Conservation (phyloP, 768 basidiomycete genomes). For the Lactarius hengduanensis region DNA sequence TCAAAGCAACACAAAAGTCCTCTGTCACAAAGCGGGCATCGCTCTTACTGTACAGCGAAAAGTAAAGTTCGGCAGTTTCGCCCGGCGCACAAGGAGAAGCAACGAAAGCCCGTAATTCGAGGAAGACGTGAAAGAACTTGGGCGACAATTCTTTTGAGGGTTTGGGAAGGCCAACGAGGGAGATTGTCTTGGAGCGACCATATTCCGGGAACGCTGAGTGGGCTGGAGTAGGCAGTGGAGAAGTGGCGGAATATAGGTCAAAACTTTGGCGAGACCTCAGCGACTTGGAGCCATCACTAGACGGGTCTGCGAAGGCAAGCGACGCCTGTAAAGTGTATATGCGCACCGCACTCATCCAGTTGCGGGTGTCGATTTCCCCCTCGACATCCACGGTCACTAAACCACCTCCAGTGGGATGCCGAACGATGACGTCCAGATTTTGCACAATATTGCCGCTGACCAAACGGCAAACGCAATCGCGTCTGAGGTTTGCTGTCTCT, state of each 20-base stretch:
- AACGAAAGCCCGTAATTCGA: constrained; percentile 90
- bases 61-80: constrained; percentile 90
- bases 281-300: constrained; percentile 38
- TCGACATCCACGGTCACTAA: constrained; percentile 90
- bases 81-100: constrained; percentile 88
- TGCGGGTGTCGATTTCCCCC: constrained; percentile 73
- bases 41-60: constrained; percentile 86
- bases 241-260: constrained; percentile 43
- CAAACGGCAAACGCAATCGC: constrained; percentile 83
- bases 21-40: constrained; percentile 89
- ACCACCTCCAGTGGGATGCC: constrained; percentile 88
- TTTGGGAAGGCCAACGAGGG: constrained; percentile 37
- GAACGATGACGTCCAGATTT: constrained; percentile 92
- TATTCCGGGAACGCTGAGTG: constrained; percentile 72
- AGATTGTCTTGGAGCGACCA: constrained; percentile 38
- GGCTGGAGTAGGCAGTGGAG: constrained; percentile 57
- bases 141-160: constrained; percentile 45
- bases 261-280: constrained; percentile 40
- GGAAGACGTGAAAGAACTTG: constrained; percentile 85
- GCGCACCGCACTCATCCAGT: constrained; percentile 84
- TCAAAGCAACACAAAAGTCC: constrained; percentile 86
- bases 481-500: constrained; percentile 76
- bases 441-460: constrained; percentile 91
- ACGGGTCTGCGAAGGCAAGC: constrained; percentile 68
- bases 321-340: constrained; percentile 91